Evolutionary conservation across 306 rosid species (phyloP).

Genomic region (Parietaria judaica): DNA sequence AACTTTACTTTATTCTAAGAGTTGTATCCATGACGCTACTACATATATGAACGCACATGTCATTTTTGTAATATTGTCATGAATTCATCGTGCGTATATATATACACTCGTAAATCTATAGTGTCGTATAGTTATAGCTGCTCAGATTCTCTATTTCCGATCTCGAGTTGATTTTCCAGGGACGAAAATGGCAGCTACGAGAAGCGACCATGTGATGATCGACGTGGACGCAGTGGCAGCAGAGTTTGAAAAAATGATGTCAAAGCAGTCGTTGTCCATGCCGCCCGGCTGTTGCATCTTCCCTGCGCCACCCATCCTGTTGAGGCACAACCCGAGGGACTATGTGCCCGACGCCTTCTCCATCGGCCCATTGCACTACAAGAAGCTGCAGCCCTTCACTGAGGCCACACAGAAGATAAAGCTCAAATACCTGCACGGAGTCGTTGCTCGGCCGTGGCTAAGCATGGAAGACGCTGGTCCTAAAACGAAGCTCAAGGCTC

Average conservation of each 20-base stretch:
- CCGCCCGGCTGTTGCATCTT: not conserved
- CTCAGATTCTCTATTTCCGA: too few relatives aligned
- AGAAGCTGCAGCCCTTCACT: not conserved
- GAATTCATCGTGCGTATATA: too few relatives aligned
- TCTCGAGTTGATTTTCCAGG: too few relatives aligned
- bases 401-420: slow-evolving; percentile 11
- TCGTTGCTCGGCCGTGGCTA: not conserved
- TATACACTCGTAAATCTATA: too few relatives aligned
- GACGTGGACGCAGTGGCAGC: not conserved
- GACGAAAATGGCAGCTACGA: not conserved
- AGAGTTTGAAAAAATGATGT: not conserved
- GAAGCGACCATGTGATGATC: not conserved
- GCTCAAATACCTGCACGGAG: not conserved
- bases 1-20: too few relatives aligned
- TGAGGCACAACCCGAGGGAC: not conserved
- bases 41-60: too few relatives aligned
- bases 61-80: too few relatives aligned
- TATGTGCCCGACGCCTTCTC: slow-evolving; percentile 5
- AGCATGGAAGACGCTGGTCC: not conserved
- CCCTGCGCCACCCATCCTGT: not conserved
- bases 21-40: too few relatives aligned
- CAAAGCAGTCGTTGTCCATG: not conserved
- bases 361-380: slow-evolving; percentile 5
- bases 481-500: not conserved
- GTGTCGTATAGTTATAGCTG: too few relatives aligned